These are phyloP conservation scores for Glebionis coronaria DNA, from an alignment of 129 eudicot species.

Conservation along the genomic window DNA sequence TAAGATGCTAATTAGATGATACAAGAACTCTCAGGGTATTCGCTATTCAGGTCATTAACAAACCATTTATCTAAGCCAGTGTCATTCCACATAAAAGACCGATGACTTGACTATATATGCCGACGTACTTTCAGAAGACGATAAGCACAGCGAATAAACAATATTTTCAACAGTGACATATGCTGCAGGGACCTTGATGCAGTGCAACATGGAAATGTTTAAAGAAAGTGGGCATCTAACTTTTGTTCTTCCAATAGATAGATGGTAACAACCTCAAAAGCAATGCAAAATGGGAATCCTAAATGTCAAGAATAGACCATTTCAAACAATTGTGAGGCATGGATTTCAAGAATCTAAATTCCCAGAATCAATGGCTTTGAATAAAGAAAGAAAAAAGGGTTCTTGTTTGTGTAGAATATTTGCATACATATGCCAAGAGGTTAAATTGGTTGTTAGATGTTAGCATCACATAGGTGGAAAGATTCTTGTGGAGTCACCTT, in stretches of 20 bases:
- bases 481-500: constrained; percentile 30
- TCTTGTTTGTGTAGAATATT: constrained; percentile 23
- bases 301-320: constrained; percentile 23
- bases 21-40: not conserved
- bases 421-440: constrained; percentile 22
- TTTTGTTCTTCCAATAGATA: constrained; percentile 33
- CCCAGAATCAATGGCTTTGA: constrained; percentile 31
- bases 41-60: not conserved
- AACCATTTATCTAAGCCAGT: not conserved
- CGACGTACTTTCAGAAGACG: not conserved
- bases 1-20: not conserved
- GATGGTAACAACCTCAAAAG: constrained; percentile 37
- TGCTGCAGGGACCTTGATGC: constrained; percentile 24
- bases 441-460: constrained; percentile 37
- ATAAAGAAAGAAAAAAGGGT: constrained; percentile 21
- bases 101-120: not conserved
- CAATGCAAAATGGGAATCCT: constrained; percentile 23
- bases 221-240: constrained; percentile 36
- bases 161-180: constrained; percentile 10
- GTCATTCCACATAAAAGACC: not conserved
- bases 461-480: constrained; percentile 39
- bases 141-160: constrained; percentile 12
- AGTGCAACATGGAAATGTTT: constrained; percentile 1
- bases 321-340: constrained; percentile 9
- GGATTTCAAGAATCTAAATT: constrained; percentile 13